A percentile compares a stretch with the other conserved stretches of the same genome.
phyloP scores from a whole-genome alignment of 441 rosid species.

The Aleurites moluccanus region DNA sequence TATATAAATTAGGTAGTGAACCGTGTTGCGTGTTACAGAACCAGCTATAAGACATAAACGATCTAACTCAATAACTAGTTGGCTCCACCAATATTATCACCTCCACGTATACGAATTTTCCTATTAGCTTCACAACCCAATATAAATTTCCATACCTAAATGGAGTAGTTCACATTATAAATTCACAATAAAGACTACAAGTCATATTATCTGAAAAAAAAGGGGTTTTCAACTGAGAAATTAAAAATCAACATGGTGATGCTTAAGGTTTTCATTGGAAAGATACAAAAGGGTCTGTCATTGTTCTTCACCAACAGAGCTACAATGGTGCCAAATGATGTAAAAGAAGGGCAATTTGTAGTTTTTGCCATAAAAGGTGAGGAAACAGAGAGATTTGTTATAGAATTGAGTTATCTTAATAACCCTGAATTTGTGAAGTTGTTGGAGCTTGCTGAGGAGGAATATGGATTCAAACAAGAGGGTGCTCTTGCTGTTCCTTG shows the following conservation, averaged over 20 bases:
- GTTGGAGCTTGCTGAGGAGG: too few species aligned
- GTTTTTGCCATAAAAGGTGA: constrained; percentile 22
- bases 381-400: constrained; percentile 30
- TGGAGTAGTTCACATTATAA: too few species aligned
- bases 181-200: too few species aligned
- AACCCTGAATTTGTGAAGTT: not conserved
- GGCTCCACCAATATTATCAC: not conserved
- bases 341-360: constrained; percentile 35
- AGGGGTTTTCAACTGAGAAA: too few species aligned
- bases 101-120: not conserved
- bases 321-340: constrained; percentile 6
- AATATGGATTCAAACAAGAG: too few species aligned
- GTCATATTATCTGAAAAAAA: too few species aligned
- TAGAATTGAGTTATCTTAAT: constrained; percentile 30
- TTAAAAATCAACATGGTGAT: not conserved
- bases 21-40: not conserved
- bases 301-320: not conserved
- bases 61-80: too few species aligned
- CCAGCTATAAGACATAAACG: not conserved
- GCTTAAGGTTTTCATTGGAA: constrained; percentile 7
- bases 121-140: not conserved
- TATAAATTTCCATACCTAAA: too few species aligned
- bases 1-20: too few species aligned
- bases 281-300: not conserved
- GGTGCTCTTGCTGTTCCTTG: too few species aligned